Evolutionary conservation across 176 grass and related monocot species (phyloP).

Genomic region (Echinochloa phyllopogon): DNA sequence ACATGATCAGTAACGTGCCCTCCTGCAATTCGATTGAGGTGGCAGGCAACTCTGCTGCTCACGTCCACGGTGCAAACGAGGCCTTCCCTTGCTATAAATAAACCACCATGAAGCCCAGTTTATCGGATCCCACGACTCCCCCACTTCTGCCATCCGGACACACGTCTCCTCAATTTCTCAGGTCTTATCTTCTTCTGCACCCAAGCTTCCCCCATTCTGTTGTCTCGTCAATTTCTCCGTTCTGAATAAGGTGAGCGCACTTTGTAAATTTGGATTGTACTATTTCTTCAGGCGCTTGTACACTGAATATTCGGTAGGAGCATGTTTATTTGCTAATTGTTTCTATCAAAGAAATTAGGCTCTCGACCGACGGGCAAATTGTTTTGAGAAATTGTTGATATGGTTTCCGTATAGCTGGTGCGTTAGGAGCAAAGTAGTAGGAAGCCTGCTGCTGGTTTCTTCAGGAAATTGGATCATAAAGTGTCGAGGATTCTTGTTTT

Average conservation of each 20-base stretch:
- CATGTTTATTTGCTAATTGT: background rate
- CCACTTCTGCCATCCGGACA: background rate
- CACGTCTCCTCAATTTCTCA: conserved; percentile 2
- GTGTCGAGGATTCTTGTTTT: background rate
- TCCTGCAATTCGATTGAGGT: background rate
- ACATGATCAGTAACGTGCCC: background rate
- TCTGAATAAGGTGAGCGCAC: background rate
- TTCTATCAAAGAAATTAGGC: background rate
- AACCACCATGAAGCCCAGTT: conserved; percentile 3
- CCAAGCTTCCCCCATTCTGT: background rate
- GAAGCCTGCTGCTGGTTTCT: background rate
- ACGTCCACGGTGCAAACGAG: background rate
- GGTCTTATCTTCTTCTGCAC: background rate
- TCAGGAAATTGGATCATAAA: background rate
- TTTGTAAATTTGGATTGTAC: background rate
- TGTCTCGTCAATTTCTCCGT: background rate
- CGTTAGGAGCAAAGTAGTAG: conserved; percentile 21
- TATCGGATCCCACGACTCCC: conserved; percentile 30
- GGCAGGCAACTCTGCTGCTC: background rate
- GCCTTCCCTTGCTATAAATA: conserved; percentile 25
- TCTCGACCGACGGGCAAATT: background rate
- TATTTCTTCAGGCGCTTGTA: background rate
- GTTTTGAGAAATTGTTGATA: background rate
- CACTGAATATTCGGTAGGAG: background rate
- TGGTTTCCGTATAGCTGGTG: conserved; percentile 6